Evolutionary conservation across 441 rosid genomes (phyloP).

Genomic region (Eutrema salsugineum): DNA sequence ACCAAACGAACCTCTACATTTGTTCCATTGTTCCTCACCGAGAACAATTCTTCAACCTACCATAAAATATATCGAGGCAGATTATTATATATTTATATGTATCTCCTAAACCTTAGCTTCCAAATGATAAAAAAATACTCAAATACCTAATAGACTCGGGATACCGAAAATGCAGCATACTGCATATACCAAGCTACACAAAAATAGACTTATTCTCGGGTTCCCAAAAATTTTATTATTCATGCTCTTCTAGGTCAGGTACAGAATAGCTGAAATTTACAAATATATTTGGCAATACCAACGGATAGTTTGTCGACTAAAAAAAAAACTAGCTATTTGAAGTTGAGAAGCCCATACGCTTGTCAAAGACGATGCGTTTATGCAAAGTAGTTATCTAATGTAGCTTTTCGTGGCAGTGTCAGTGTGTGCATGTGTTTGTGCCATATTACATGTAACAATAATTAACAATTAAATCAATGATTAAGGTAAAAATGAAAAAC

Average conservation of each 20-base stretch:
- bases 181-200: background rate
- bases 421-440: no score
- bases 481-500: slow-evolving; percentile 20
- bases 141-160: background rate
- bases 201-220: background rate
- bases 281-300: background rate
- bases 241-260: background rate
- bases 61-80: background rate
- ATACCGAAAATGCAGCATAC: background rate
- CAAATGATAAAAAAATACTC: no score
- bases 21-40: slow-evolving; percentile 61
- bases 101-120: background rate
- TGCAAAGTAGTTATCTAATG: background rate
- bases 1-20: slow-evolving; percentile 74
- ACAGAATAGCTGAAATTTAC: background rate
- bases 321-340: background rate
- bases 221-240: background rate
- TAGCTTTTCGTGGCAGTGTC: background rate
- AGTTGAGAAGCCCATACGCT: background rate
- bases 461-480: background rate
- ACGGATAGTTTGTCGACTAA: background rate
- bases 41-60: slow-evolving; percentile 75
- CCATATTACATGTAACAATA: background rate
- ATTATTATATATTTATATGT: background rate
- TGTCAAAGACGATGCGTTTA: background rate